Conservation (phyloP, 2,329 filamentous ascomycete species). For the Acrodontium crateriforme region DNA sequence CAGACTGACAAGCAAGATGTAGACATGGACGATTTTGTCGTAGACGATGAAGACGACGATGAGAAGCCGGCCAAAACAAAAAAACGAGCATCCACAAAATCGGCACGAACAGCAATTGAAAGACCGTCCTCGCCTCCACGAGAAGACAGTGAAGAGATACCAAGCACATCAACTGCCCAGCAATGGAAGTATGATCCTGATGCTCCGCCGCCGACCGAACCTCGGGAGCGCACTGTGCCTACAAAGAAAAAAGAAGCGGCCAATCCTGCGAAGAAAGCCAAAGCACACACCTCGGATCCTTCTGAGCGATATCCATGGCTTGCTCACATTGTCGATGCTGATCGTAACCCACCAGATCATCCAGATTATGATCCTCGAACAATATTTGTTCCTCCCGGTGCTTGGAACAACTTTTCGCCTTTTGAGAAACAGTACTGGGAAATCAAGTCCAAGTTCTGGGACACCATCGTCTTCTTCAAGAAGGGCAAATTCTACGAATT, state of each 20-base stretch:
- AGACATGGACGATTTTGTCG: conserved; percentile 79
- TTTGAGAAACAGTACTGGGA: conserved; percentile 99
- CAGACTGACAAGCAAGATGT: conserved; percentile 4
- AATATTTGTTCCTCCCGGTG: conserved; percentile 72
- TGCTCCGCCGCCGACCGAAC: conserved; percentile 37
- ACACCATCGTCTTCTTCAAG: conserved; percentile 98
- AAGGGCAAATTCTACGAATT: conserved; percentile 99
- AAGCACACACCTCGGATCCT: conserved; percentile 69
- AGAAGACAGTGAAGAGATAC: conserved; percentile 38
- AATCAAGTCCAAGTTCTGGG: conserved; percentile 96
- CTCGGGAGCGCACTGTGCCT: conserved; percentile 24
- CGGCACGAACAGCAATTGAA: background rate
- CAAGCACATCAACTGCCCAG: conserved; percentile 54
- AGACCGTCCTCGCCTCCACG: conserved; percentile 29
- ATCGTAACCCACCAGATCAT: conserved; percentile 62
- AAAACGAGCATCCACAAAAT: conserved; percentile 39
- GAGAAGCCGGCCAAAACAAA: conserved; percentile 41
- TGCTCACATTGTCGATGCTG: conserved; percentile 70
- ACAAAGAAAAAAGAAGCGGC: conserved; percentile 18
- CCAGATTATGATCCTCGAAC: conserved; percentile 85
- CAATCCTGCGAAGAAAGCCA: conserved; percentile 32
- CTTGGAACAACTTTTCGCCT: conserved; percentile 72
- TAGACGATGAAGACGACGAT: conserved; percentile 72
- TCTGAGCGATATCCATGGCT: conserved; percentile 85
- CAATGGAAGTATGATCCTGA: conserved; percentile 69